Percentiles rank a stretch among this genome's conserved stretches.
Conservation (phyloP, 2,329 filamentous ascomycete species). For the Phyllosticta citriasiana region DNA sequence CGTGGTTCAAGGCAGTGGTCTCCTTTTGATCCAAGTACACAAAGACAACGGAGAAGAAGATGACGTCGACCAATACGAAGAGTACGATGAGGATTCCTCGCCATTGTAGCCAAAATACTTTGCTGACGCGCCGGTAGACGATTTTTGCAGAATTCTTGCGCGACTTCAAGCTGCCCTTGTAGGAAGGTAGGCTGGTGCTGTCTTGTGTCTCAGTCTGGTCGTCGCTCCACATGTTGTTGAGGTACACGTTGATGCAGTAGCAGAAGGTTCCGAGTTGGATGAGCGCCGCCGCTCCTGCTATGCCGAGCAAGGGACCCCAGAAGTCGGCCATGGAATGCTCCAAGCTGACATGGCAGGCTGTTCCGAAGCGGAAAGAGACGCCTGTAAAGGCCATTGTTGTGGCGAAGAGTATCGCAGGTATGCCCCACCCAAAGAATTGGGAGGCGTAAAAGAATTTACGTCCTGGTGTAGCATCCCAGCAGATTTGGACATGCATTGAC, state of each 20-base stretch:
- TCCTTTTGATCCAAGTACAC: constrained; percentile 65
- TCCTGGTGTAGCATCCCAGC: constrained; percentile 89
- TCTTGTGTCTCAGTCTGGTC: constrained; percentile 53
- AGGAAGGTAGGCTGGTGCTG: constrained; percentile 57
- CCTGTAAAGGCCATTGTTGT: constrained; percentile 76
- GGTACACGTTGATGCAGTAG: constrained; percentile 93
- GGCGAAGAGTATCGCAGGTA: constrained; percentile 66
- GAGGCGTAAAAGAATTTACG: constrained; percentile 81
- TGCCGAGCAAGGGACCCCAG: constrained; percentile 79
- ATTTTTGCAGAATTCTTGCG: constrained; percentile 62
- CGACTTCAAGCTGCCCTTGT: constrained; percentile 61
- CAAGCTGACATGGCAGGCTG: constrained; percentile 91
- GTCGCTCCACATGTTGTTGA: constrained; percentile 67
- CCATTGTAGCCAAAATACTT: constrained; percentile 89
- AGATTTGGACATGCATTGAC: constrained; percentile 93
- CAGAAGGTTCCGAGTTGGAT: constrained; percentile 68
- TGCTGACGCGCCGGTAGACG: constrained; percentile 75
- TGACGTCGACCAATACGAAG: constrained; percentile 80
- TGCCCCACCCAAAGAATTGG: constrained; percentile 70
- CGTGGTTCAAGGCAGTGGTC: constrained; percentile 43
- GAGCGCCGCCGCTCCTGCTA: constrained; percentile 66
- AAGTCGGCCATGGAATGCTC: constrained; percentile 71
- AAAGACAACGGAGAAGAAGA: constrained; percentile 89
- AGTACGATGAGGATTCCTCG: constrained; percentile 81
- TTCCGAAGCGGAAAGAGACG: constrained; percentile 87